Percentiles rank a stretch among this genome's conserved stretches.
Conservation (phyloP, 306 rosid species). For the Medicago ruthenica region DNA sequence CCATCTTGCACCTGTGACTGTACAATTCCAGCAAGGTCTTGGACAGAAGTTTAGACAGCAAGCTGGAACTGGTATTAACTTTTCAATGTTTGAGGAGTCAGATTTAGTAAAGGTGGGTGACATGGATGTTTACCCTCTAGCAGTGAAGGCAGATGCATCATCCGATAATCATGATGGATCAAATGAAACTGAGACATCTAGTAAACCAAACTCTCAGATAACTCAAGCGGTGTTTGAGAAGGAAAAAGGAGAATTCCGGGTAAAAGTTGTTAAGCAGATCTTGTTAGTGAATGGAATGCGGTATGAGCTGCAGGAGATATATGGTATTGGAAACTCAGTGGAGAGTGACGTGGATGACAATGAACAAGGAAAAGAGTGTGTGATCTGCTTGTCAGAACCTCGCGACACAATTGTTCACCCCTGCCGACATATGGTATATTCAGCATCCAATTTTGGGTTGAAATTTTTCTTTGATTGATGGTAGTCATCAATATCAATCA, state of each 20-base stretch:
- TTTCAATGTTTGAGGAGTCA: slow-evolving; percentile 72
- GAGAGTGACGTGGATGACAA: slow-evolving; percentile 79
- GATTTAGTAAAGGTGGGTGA: slow-evolving; percentile 68
- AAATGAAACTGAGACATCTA: slow-evolving; percentile 55
- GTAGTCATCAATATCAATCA: slow-evolving; percentile 15
- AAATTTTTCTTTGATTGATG: slow-evolving; percentile 18
- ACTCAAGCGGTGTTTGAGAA: slow-evolving; percentile 91
- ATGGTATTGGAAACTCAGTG: slow-evolving; percentile 90
- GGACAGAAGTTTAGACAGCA: slow-evolving; percentile 94
- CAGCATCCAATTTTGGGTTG: slow-evolving; percentile 6
- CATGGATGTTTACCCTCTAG: slow-evolving; percentile 75
- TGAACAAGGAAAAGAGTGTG: slow-evolving; percentile 96
- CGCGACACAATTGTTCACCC: slow-evolving; percentile 95
- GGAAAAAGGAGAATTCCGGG: slow-evolving; percentile 84
- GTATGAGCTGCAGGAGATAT: slow-evolving; percentile 95
- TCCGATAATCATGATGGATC: slow-evolving; percentile 56
- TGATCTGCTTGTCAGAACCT: slow-evolving; percentile 97
- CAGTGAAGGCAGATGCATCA: slow-evolving; percentile 85
- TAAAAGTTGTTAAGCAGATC: slow-evolving; percentile 84
- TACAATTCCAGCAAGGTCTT: slow-evolving; percentile 83
- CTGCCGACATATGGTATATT: slow-evolving; percentile 97
- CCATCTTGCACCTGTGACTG: slow-evolving; percentile 63
- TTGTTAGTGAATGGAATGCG: slow-evolving; percentile 84
- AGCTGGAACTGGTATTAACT: slow-evolving; percentile 79
- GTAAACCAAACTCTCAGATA: slow-evolving; percentile 70